Evolutionary conservation across 108 stramenopile species (phyloP), one percentile per base, ranked within the genome.

Genomic region (Nannochloropsis salina): DNA sequence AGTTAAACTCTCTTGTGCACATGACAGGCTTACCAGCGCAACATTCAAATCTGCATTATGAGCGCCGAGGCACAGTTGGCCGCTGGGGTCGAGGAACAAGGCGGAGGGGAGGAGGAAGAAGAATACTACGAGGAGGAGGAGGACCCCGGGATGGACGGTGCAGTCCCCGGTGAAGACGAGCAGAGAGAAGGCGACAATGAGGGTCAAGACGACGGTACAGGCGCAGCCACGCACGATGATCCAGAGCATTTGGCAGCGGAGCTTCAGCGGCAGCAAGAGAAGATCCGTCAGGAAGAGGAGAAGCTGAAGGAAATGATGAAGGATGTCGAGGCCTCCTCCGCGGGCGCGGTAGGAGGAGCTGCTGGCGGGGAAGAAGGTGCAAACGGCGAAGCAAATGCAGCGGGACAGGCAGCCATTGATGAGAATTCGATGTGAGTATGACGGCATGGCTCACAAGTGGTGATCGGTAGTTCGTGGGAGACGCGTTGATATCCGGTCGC

Each of bases 381-480:
- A 9, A 42, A 31, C 41, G 87, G 84, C 8, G 31, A 83, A 20
- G 87, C 83, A 1, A 47, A 42, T 41, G 74, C 83, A 31, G 74
- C 87, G 61, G 31, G 31, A 31, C 61, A 74, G 61, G 61, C 61
- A 15, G 61, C 61, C 15, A 74, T 74, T 4, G 87, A 88, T 47
- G 87, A 88, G 84, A 45, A 80, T 2, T 88, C 87, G n/a, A 84
- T 88, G 87, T 88, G 80, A 84, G 87, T 88, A n/a, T 21, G 6
- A 31, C 31, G 31, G 31, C 31, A 31, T 31, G 31, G 31, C 1
- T 31, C 31, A 31, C 31, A 31, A 31, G 31, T 31, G 31, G 31
- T 31, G 31, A 31, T 31, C 31, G 31, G 31, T 31, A 31, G 31
- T 31, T 31, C 31, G 31, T 31, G 31, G 31, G 31, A 31, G 31